These are phyloP conservation scores for Tetracladium marchalianum DNA, from an alignment of 495 filamentous ascomycete genomes.

Conservation along the genomic window DNA sequence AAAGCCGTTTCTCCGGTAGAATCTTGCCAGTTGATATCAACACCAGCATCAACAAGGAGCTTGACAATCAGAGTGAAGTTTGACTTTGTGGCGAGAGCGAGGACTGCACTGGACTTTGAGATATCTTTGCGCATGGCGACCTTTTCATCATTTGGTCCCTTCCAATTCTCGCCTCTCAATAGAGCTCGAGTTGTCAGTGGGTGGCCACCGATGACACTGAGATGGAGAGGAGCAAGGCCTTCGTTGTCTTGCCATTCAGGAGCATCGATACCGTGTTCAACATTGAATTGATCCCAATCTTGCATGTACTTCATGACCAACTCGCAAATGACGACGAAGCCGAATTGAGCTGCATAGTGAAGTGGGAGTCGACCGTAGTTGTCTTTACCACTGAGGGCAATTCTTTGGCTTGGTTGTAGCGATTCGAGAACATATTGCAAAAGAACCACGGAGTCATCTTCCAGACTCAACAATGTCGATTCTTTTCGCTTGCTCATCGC, in stretches of 20 bases:
- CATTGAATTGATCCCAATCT: slow-evolving; percentile 78
- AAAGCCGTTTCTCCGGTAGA: slow-evolving; percentile 87
- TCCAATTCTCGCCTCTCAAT: slow-evolving; percentile 69
- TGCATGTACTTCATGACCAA: slow-evolving; percentile 83
- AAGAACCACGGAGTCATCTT: slow-evolving; percentile 68
- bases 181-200: slow-evolving; percentile 72
- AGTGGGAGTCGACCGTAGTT: slow-evolving; percentile 76
- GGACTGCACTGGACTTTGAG: slow-evolving; percentile 78
- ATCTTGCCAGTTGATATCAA: slow-evolving; percentile 92
- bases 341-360: slow-evolving; percentile 94
- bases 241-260: slow-evolving; percentile 84
- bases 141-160: slow-evolving; percentile 46
- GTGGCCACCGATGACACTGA: slow-evolving; percentile 88
- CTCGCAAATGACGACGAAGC: slow-evolving; percentile 78
- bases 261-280: slow-evolving; percentile 75
- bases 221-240: slow-evolving; percentile 81
- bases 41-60: slow-evolving; percentile 79
- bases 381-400: slow-evolving; percentile 61
- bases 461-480: slow-evolving; percentile 25
- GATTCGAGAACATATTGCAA: slow-evolving; percentile 62
- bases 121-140: slow-evolving; percentile 54
- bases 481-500: slow-evolving; percentile 45
- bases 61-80: slow-evolving; percentile 76
- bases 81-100: slow-evolving; percentile 77
- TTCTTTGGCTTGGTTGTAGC: slow-evolving; percentile 57